Evolutionary conservation across 148 eudicot genomes (phyloP).

Genomic region (Drosera capensis): DNA sequence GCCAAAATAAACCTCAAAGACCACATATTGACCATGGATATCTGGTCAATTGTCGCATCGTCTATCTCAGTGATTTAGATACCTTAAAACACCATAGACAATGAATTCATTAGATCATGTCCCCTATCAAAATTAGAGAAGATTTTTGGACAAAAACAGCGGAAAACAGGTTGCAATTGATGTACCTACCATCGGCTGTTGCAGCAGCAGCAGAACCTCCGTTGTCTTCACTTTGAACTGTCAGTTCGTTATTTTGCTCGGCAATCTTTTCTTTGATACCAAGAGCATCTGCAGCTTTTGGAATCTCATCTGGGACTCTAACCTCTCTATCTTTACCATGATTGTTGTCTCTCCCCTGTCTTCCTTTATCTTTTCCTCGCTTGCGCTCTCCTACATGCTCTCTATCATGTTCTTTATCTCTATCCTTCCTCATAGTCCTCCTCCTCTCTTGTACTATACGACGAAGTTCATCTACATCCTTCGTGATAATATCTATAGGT

Average conservation of each 20-base stretch:
- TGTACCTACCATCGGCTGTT: background rate
- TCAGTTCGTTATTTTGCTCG: slow-evolving; percentile 18
- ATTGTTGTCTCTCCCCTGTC: slow-evolving; percentile 19
- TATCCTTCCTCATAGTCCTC: slow-evolving; percentile 29
- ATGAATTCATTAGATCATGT: background rate
- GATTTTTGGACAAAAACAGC: background rate
- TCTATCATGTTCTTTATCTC: slow-evolving; percentile 25
- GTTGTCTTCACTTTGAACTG: slow-evolving; percentile 17
- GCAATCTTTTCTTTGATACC: slow-evolving; percentile 12
- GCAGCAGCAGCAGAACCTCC: slow-evolving; percentile 7
- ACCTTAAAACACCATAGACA: no score
- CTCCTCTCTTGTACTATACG: slow-evolving; percentile 45
- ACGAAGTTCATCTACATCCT: slow-evolving; percentile 50
- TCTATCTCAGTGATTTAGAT: no score
- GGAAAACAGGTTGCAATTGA: background rate
- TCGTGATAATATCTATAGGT: slow-evolving; percentile 72
- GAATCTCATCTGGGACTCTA: slow-evolving; percentile 9
- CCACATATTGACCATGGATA: no score
- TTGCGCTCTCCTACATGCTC: slow-evolving; percentile 34
- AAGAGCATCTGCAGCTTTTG: slow-evolving; percentile 11
- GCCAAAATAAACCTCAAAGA: no score
- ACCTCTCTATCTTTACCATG: slow-evolving; percentile 18
- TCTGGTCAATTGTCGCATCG: no score
- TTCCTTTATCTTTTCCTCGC: slow-evolving; percentile 30
- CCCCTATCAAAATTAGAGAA: background rate